Conservation (phyloP, 257 asterid species). For the Nicotiana knightiana region DNA sequence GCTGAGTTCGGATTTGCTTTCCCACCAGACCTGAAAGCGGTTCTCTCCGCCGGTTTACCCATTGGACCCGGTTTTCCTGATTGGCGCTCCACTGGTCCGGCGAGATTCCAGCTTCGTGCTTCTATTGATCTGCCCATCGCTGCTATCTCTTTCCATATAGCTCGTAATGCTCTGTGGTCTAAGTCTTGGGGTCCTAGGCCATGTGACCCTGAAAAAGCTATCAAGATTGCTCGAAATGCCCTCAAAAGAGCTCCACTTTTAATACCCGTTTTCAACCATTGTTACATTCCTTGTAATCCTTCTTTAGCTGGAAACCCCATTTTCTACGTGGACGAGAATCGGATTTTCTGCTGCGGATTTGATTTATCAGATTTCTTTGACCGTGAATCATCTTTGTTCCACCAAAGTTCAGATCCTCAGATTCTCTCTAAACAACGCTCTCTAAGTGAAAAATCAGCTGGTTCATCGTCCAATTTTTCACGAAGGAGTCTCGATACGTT, state of each 20-base stretch:
- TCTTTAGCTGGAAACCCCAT: conserved; percentile 84
- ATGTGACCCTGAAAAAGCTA: conserved; percentile 59
- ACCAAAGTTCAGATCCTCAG: conserved; percentile 25
- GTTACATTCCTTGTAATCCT: conserved; percentile 84
- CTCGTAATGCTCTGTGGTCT: conserved; percentile 77
- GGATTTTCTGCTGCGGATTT: conserved; percentile 81
- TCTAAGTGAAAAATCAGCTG: conserved; percentile 36
- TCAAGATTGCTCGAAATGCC: conserved; percentile 66
- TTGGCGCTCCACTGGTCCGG: conserved; percentile 79
- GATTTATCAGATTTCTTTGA: conserved; percentile 85
- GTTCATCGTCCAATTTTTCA: conserved; percentile 36
- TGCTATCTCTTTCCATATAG: conserved; percentile 75
- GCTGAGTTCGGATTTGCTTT: conserved; percentile 85
- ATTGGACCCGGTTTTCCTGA: conserved; percentile 85
- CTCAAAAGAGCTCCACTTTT: conserved; percentile 80
- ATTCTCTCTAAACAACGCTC: conserved; percentile 40
- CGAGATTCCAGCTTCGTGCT: conserved; percentile 74
- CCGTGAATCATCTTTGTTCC: conserved; percentile 56
- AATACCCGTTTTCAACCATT: conserved; percentile 78
- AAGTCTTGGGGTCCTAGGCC: conserved; percentile 90
- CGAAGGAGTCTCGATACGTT: conserved; percentile 51
- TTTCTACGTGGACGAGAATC: conserved; percentile 75
- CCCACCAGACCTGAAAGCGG: conserved; percentile 88
- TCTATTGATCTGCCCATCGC: conserved; percentile 79
- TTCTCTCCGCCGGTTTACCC: conserved; percentile 75